These are phyloP conservation scores for Rhytidiadelphus loreus DNA, from an alignment of 225 moss, liverwort and hornwort genomes.

Conservation along the genomic window DNA sequence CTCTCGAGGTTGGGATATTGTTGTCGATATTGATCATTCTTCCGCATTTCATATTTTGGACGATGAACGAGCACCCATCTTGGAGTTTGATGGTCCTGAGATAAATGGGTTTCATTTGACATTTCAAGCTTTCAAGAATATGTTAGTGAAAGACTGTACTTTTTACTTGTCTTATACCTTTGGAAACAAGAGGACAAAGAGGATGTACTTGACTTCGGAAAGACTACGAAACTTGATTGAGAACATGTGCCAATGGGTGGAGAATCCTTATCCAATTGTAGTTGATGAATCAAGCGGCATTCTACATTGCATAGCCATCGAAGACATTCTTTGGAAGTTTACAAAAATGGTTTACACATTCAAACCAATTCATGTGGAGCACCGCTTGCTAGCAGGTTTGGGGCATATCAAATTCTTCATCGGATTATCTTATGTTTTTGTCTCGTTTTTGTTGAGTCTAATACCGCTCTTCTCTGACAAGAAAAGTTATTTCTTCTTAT, in stretches of 20 bases:
- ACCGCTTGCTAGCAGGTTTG: background rate
- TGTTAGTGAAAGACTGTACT: rapidly evolving
- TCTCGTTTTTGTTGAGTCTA: background rate
- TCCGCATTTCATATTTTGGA: background rate
- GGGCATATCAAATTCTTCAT: too few species aligned
- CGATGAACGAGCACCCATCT: background rate
- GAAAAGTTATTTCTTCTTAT: background rate
- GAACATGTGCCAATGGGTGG: background rate
- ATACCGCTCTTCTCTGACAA: background rate
- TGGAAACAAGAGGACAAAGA: background rate
- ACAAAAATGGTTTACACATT: background rate
- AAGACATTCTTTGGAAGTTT: background rate
- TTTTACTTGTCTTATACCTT: background rate
- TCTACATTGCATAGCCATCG: background rate
- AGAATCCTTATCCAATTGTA: background rate
- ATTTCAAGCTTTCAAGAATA: background rate
- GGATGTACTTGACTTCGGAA: background rate
- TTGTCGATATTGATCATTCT: background rate
- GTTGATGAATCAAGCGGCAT: background rate
- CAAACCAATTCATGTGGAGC: background rate
- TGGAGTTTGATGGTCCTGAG: background rate
- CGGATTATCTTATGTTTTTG: rapidly evolving
- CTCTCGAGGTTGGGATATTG: background rate
- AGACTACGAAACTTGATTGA: background rate
- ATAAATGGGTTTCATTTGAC: background rate